phyloP scores from a whole-genome alignment of 2,329 filamentous ascomycete species.

The Zasmidium citrigriseum region DNA sequence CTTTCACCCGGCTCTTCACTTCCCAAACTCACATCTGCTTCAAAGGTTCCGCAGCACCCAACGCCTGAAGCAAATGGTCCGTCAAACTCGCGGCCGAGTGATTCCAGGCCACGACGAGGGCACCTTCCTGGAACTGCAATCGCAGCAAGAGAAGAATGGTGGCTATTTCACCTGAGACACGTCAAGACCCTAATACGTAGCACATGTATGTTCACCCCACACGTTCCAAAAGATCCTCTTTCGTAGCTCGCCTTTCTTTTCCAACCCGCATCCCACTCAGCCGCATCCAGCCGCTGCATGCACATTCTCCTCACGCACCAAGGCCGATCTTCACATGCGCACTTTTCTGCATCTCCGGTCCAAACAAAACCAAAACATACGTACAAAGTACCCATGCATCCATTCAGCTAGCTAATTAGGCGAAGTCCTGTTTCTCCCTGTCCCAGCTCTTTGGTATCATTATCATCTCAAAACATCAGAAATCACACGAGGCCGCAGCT shows the following conservation, averaged over 20 bases:
- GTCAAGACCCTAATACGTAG: background rate
- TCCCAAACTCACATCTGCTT: background rate
- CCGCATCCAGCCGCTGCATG: background rate
- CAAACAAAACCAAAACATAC: background rate
- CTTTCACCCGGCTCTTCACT: background rate
- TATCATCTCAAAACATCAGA: too few species aligned
- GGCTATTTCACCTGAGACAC: constrained; percentile 21
- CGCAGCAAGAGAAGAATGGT: constrained; percentile 18
- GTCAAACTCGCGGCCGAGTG: constrained; percentile 33
- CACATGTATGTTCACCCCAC: background rate
- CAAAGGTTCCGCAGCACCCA: constrained; percentile 35
- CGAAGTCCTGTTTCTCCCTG: too few species aligned
- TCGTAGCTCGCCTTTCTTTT: background rate
- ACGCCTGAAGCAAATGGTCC: constrained; percentile 35
- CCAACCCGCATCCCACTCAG: constrained; percentile 7
- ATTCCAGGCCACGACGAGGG: constrained; percentile 39
- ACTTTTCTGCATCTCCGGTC: background rate
- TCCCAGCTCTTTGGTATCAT: too few species aligned
- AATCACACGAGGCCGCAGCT: background rate
- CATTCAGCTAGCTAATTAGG: too few species aligned
- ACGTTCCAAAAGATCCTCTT: background rate
- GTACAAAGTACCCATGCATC: background rate
- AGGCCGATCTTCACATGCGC: background rate
- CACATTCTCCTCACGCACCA: background rate
- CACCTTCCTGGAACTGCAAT: constrained; percentile 28